Base-by-base conservation (phyloP, 331 rosid species). In the Arachis monticola region DNA sequence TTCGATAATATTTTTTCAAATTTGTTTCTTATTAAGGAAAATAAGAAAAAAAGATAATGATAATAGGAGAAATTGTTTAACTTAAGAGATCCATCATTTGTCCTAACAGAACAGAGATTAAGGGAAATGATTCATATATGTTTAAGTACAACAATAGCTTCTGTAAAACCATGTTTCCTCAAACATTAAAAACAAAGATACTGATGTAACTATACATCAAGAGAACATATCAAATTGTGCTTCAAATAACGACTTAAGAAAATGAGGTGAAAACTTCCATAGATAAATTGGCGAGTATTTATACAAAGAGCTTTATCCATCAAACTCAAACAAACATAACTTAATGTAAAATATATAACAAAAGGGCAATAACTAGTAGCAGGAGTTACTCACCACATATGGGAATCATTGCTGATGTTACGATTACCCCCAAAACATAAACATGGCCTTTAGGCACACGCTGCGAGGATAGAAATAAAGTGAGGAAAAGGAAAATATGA, bases 351-450 rank as follows among this genome's bases (percentile, higher is more conserved):
- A 40, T 3, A 22, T 56, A 38, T 48, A 48, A 48, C 41, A 12
- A n/a, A 31, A 58, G 60, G 5, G 13, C 40, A 60, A 27, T 10
- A 50, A 52, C 32, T 60, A 40, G 55, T 17, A 10, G 84, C 14
- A 50, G 46, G 10, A 52, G 75, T 48, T 60, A 79, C 92, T 73
- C 60, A 91, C 98, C 89, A 94, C 51, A 64, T 72, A 87, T 90
- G 97, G 50, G 97, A 93, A 73, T 91, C 97, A 53, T 77, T 83
- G 83, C 96, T 94, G 62, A 77, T 87, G 70, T 94, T 91, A 40
- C 98, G 90, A 86, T 94, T 94, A 87, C 96, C 30, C 98, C 97
- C 84, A 91, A 63, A 69, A 94, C 95, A 70, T 84, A 94, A 62
- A 94, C 96, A 86, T 91, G 92, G 69, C 88, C 93, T 58, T 83